Percentiles rank a stretch among this genome's conserved stretches.
phyloP scores from a whole-genome alignment of 202 grass and related monocot species.

The Musa balbisiana region DNA sequence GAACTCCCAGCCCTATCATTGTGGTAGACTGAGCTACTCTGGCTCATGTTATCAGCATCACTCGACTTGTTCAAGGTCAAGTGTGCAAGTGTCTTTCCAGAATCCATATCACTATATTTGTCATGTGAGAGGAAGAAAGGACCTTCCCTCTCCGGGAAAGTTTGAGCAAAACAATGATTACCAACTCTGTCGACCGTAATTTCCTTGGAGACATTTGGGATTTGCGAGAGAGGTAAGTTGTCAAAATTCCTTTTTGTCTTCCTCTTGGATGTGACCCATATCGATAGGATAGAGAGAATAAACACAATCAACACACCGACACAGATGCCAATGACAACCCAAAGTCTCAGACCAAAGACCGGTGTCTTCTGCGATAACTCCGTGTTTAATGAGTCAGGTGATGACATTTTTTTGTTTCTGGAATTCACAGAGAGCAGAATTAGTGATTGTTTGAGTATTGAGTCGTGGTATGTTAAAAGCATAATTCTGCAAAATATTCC shows the following conservation, averaged over 20 bases:
- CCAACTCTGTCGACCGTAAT: slow-evolving; percentile 74
- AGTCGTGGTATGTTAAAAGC: not conserved
- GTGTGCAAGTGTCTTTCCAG: slow-evolving; percentile 28
- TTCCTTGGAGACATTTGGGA: slow-evolving; percentile 93
- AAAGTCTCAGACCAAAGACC: slow-evolving; percentile 71
- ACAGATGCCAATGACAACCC: slow-evolving; percentile 80
- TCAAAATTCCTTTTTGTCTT: slow-evolving; percentile 55
- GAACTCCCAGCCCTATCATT: slow-evolving; percentile 49
- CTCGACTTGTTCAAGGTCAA: slow-evolving; percentile 48
- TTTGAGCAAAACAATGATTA: slow-evolving; percentile 54
- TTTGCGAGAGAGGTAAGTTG: slow-evolving; percentile 55
- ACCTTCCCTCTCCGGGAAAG: slow-evolving; percentile 53
- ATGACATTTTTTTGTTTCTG: slow-evolving; percentile 41
- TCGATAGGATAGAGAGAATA: slow-evolving; percentile 78
- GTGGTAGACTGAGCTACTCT: slow-evolving; percentile 63
- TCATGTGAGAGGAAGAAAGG: slow-evolving; percentile 40
- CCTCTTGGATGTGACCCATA: slow-evolving; percentile 57
- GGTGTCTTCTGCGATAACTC: slow-evolving; percentile 35
- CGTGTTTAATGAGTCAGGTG: slow-evolving; percentile 23
- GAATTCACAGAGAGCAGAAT: not conserved
- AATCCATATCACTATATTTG: slow-evolving; percentile 40
- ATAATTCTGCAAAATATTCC: not conserved
- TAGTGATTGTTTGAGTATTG: not conserved
- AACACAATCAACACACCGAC: slow-evolving; percentile 58
- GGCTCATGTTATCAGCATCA: slow-evolving; percentile 73